phyloP scores from a whole-genome alignment of 192 early-diverging fungal species.

The Coemansia sp. region DNA sequence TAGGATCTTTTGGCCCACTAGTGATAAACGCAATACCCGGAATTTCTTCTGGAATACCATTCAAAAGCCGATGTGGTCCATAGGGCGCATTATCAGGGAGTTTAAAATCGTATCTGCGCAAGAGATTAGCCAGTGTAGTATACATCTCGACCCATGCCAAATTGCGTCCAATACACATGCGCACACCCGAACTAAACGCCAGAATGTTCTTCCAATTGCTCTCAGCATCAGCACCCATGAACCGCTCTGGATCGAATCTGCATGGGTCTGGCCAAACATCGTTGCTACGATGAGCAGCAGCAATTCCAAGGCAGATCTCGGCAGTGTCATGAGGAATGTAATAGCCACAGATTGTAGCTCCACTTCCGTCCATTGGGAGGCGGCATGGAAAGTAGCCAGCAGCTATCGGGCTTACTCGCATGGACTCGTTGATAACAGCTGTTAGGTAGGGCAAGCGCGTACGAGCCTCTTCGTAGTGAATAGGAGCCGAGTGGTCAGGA shows the following conservation, averaged over 20 bases:
- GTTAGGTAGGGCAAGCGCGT: conserved; percentile 35
- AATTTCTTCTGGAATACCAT: conserved; percentile 13
- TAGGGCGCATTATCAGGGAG: conserved; percentile 24
- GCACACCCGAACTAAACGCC: conserved; percentile 40
- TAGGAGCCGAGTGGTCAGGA: conserved; percentile 16
- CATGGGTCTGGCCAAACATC: conserved; percentile 23
- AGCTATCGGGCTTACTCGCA: conserved; percentile 37
- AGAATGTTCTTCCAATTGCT: conserved; percentile 16
- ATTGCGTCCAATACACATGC: conserved; percentile 46
- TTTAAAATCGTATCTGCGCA: conserved; percentile 37
- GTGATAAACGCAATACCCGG: conserved; percentile 28
- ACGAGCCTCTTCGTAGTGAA: conserved; percentile 33
- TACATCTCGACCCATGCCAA: conserved; percentile 47
- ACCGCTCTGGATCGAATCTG: conserved; percentile 39
- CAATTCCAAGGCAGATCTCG: conserved; percentile 27
- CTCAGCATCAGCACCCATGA: conserved; percentile 28
- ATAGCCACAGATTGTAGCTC: conserved; percentile 16
- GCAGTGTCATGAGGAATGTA: conserved; percentile 16
- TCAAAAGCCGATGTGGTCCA: conserved; percentile 12
- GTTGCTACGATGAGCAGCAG: conserved; percentile 36
- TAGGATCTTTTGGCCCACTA: conserved; percentile 24
- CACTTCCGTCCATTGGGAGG: conserved; percentile 4
- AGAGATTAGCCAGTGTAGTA: conserved; percentile 45
- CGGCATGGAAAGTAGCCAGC: conserved; percentile 30
- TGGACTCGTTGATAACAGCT: conserved; percentile 45